Conservation (phyloP, 139 green algal species). For the Chlorokybus atmophyticus region DNA sequence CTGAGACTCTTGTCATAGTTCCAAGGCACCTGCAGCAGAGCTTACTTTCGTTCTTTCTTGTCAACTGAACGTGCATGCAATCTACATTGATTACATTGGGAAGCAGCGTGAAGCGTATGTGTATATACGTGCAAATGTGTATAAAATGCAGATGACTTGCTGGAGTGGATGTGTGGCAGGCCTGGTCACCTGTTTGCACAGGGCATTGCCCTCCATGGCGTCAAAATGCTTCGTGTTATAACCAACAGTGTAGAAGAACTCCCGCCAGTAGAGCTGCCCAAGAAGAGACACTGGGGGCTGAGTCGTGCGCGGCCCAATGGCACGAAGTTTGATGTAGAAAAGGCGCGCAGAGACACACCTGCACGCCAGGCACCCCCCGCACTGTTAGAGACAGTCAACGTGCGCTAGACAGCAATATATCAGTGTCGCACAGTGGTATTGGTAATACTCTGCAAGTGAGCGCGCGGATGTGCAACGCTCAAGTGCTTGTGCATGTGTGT, state of each 20-base stretch:
- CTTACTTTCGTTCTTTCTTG: no score
- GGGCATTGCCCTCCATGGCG: slow-evolving; percentile 69
- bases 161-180: neutral
- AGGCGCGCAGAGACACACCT: slow-evolving; percentile 21
- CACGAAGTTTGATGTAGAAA: slow-evolving; percentile 14
- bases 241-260: slow-evolving; percentile 66
- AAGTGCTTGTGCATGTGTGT: slow-evolving; percentile 1
- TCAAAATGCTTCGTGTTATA: slow-evolving; percentile 61
- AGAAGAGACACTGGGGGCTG: slow-evolving; percentile 28
- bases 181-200: slow-evolving; percentile 56
- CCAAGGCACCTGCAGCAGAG: slow-evolving; percentile 41
- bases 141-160: no score
- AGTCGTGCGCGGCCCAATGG: neutral
- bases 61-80: no score
- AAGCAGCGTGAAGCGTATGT: neutral
- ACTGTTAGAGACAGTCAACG: no score
- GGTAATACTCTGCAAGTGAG: no score
- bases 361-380: slow-evolving; percentile 8
- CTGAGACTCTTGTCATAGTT: slow-evolving; percentile 48
- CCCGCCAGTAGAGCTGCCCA: slow-evolving; percentile 35
- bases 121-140: neutral
- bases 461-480: no score
- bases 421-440: no score
- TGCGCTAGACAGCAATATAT: no score
- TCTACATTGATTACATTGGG: no score